Percentiles rank a stretch among this genome's conserved stretches.
These are phyloP conservation scores for Proliferodiscus dingleyae DNA, from an alignment of 2,329 filamentous ascomycete genomes.

Conservation along the genomic window DNA sequence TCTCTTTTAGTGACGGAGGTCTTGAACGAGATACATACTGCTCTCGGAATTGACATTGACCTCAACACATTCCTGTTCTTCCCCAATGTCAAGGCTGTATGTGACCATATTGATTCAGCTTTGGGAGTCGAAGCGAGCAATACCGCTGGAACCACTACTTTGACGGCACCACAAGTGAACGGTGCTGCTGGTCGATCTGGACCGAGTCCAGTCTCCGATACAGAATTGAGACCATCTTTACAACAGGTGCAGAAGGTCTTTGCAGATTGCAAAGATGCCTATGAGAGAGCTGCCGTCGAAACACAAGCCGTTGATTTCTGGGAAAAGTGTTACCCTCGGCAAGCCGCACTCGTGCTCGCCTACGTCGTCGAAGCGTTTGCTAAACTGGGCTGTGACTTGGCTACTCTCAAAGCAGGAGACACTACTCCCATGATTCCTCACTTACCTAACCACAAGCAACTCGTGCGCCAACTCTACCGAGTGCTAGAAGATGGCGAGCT, in stretches of 20 bases:
- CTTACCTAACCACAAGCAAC: slow-evolving; percentile 26
- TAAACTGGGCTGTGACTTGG: slow-evolving; percentile 28
- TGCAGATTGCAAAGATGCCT: slow-evolving; percentile 3
- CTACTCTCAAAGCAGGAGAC: slow-evolving; percentile 16
- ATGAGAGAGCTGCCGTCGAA: slow-evolving; percentile 10
- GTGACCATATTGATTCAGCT: background rate
- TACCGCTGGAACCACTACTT: background rate
- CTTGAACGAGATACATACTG: slow-evolving; percentile 25
- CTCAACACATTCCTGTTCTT: background rate
- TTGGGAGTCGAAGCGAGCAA: background rate
- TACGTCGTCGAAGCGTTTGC: slow-evolving; percentile 33
- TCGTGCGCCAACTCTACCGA: slow-evolving; percentile 26
- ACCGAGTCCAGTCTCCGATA: background rate
- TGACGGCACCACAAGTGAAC: background rate
- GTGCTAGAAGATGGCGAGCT: slow-evolving; percentile 27
- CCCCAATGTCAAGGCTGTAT: background rate
- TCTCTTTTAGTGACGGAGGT: slow-evolving; percentile 36
- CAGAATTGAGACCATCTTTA: background rate
- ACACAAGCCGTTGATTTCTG: slow-evolving; percentile 24
- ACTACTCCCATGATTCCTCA: slow-evolving; percentile 17
- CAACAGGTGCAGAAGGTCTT: background rate
- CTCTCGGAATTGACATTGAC: slow-evolving; percentile 4
- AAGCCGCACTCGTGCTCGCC: slow-evolving; percentile 29
- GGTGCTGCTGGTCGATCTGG: background rate
- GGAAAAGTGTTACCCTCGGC: slow-evolving; percentile 25